Evolutionary conservation across 2,329 filamentous ascomycete genomes (phyloP).

Genomic region (Cordyceps cateniannulata): DNA sequence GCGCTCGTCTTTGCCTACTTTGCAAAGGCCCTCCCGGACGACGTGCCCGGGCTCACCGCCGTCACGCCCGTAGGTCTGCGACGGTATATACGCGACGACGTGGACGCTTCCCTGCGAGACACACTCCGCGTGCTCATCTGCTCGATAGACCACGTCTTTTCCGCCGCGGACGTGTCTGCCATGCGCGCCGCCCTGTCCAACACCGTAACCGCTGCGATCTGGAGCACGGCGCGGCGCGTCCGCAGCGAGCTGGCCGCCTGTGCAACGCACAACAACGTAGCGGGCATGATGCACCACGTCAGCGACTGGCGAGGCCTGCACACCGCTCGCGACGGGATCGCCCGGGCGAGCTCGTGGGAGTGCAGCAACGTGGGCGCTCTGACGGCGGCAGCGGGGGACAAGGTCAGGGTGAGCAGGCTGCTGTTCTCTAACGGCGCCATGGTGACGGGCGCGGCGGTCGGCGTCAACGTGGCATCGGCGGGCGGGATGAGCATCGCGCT

Average conservation of each 20-base stretch:
- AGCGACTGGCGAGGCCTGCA: constrained; percentile 38
- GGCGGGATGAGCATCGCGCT: constrained; percentile 37
- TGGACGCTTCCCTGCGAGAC: constrained; percentile 9
- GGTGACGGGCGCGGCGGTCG: constrained; percentile 36
- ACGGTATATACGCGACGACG: constrained; percentile 25
- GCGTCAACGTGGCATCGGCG: constrained; percentile 42
- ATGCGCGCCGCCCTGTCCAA: constrained; percentile 22
- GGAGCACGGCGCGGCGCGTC: constrained; percentile 33
- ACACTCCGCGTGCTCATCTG: constrained; percentile 37
- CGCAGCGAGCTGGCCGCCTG: constrained; percentile 29
- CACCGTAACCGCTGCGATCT: constrained; percentile 28
- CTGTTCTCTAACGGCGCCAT: constrained; percentile 45
- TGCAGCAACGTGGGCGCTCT: constrained; percentile 47
- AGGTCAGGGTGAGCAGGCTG: constrained; percentile 30
- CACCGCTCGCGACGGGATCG: constrained; percentile 33
- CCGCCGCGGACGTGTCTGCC: constrained; percentile 11
- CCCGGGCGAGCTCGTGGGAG: constrained; percentile 40
- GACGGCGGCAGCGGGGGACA: constrained; percentile 22
- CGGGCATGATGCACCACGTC: constrained; percentile 36
- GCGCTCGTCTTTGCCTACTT: constrained; percentile 37
- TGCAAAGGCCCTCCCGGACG: constrained; percentile 27
- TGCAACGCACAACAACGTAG: constrained; percentile 37
- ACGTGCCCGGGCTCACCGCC: constrained; percentile 29
- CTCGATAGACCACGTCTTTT: constrained; percentile 25
- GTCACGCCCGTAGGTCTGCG: constrained; percentile 41